Conservation (phyloP, 2,329 filamentous ascomycete genomes). For the Eutypella sp. region DNA sequence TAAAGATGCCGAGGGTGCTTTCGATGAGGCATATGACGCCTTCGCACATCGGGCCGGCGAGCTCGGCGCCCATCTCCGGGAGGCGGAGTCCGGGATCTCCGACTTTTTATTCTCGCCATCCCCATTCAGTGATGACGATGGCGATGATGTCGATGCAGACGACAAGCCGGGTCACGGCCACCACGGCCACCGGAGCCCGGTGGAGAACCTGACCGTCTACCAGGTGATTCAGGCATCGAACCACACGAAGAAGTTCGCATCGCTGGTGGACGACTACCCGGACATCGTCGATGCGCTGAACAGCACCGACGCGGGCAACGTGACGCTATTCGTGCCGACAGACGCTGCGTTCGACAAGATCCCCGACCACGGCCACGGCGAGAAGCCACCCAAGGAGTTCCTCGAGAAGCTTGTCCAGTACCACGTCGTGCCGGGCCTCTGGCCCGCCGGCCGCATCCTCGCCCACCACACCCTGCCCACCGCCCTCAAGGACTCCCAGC, state of each 20-base stretch:
- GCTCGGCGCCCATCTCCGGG: constrained; percentile 10
- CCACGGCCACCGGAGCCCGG: constrained; percentile 26
- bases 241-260: constrained; percentile 70
- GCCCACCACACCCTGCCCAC: constrained; percentile 71
- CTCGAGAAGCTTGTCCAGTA: constrained; percentile 68
- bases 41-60: constrained; percentile 12
- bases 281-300: constrained; percentile 71
- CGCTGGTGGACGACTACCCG: constrained; percentile 67
- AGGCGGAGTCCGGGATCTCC: constrained; percentile 8
- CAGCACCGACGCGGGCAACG: constrained; percentile 65
- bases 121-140: constrained; percentile 5
- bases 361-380: constrained; percentile 35
- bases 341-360: constrained; percentile 68
- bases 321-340: constrained; percentile 77
- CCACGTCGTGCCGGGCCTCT: constrained; percentile 66
- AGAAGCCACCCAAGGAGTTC: constrained; percentile 64
- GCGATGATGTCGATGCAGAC: neutral
- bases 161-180: constrained; percentile 7
- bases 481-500: constrained; percentile 48
- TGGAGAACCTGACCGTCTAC: constrained; percentile 69
- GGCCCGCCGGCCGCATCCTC: constrained; percentile 62
- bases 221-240: constrained; percentile 72
- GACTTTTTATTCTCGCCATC: constrained; percentile 14
- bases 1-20: constrained; percentile 7
- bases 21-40: constrained; percentile 10